phyloP scores from a whole-genome alignment of 495 filamentous ascomycete genomes.

The Trichoderma virens region DNA sequence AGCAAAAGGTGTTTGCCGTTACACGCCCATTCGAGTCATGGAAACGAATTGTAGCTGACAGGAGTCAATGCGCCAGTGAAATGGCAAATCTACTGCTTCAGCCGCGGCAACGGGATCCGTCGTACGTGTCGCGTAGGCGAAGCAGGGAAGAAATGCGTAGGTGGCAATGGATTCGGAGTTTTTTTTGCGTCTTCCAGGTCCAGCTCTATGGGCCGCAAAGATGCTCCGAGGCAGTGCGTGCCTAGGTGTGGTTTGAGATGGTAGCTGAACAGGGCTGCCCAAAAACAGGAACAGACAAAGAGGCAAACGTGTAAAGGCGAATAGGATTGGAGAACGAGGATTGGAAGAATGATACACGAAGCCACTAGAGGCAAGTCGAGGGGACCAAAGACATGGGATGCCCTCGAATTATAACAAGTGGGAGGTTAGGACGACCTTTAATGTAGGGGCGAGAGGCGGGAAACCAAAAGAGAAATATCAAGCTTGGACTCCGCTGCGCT shows the following conservation, averaged over 20 bases:
- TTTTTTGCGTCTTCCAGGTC: not conserved
- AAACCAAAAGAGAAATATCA: not conserved
- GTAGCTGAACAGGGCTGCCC: not conserved
- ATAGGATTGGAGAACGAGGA: constrained; percentile 4
- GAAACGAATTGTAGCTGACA: not conserved
- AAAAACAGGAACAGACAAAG: not conserved
- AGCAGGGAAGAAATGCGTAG: not conserved
- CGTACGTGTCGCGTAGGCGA: constrained; percentile 8
- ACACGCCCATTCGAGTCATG: constrained; percentile 9
- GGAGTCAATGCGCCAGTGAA: constrained; percentile 8
- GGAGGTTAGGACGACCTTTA: constrained; percentile 2
- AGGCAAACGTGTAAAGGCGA: constrained; percentile 5
- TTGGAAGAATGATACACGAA: constrained; percentile 3
- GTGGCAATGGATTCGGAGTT: not conserved
- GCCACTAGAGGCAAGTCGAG: constrained; percentile 6
- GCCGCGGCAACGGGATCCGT: not conserved
- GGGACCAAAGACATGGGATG: constrained; percentile 8
- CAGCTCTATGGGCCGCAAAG: not conserved
- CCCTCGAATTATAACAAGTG: constrained; percentile 5
- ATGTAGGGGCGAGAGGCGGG: constrained; percentile 5
- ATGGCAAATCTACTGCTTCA: constrained; percentile 1
- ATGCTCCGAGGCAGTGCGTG: constrained; percentile 2
- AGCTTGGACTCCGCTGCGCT: not conserved
- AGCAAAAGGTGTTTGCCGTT: not conserved
- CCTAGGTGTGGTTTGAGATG: not conserved